Percentiles rank a stretch among this genome's conserved stretches.
Conservation (phyloP, 768 basidiomycete species). For the Leccinum imitatum region DNA sequence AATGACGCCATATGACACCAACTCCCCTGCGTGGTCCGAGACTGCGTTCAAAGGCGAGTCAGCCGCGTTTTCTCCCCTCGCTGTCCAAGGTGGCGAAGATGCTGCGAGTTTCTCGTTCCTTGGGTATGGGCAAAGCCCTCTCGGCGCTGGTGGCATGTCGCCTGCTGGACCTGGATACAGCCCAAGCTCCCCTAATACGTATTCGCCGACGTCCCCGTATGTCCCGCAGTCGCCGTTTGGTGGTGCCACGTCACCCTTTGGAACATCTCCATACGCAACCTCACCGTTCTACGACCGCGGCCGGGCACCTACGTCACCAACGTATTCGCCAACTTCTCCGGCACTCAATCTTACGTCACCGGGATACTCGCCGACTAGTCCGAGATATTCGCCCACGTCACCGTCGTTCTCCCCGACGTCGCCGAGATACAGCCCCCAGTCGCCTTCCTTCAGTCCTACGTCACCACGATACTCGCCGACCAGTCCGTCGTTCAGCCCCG, state of each 20-base stretch:
- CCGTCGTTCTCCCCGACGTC: conserved; percentile 86
- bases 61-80: conserved; percentile 95
- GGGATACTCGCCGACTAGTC: conserved; percentile 64
- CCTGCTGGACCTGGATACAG: conserved; percentile 87
- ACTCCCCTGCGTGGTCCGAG: no score
- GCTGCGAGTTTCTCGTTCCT: conserved; percentile 69
- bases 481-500: conserved; percentile 87
- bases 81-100: conserved; percentile 83
- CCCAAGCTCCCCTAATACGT: conserved; percentile 87
- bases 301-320: conserved; percentile 71
- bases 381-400: conserved; percentile 82
- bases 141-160: conserved; percentile 84
- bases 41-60: no score
- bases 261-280: conserved; percentile 76
- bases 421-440: conserved; percentile 83
- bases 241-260: conserved; percentile 81
- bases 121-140: conserved; percentile 84
- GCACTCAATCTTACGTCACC: conserved; percentile 81
- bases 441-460: conserved; percentile 87
- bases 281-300: conserved; percentile 79
- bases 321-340: conserved; percentile 87
- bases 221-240: conserved; percentile 82
- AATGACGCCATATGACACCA: no score
- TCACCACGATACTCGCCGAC: conserved; percentile 89
- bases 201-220: conserved; percentile 89